phyloP scores from a whole-genome alignment of 148 eudicot species.

The Rhododendron griersonianum region DNA sequence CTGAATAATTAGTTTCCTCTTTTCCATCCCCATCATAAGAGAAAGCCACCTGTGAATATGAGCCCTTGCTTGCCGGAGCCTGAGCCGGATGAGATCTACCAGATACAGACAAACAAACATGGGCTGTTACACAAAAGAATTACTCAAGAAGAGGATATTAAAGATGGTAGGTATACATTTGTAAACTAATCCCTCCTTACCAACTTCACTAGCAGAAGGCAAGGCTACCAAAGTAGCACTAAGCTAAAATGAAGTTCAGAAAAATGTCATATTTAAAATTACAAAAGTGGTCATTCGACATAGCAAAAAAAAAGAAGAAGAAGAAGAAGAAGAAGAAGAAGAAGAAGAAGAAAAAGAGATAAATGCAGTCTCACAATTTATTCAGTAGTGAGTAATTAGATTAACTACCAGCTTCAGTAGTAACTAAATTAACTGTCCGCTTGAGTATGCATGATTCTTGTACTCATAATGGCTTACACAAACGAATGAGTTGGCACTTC shows the following conservation, averaged over 20 bases:
- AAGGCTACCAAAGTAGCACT: background rate
- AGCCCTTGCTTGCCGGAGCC: conserved; percentile 76
- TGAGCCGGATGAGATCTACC: conserved; percentile 62
- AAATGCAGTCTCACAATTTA: background rate
- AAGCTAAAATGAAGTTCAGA: background rate
- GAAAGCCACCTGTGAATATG: conserved; percentile 96
- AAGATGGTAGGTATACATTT: background rate
- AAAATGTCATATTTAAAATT: background rate
- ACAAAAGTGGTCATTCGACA: background rate
- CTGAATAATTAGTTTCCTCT: conserved; percentile 62
- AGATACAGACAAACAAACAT: conserved; percentile 4
- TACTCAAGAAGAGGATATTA: background rate
- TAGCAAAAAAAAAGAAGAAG: background rate
- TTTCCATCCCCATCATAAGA: conserved; percentile 89
- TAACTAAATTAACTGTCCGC: background rate
- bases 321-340: background rate
- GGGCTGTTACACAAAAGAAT: background rate
- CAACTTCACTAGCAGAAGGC: background rate
- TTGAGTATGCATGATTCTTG: background rate
- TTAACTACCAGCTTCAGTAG: background rate
- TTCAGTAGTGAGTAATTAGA: background rate
- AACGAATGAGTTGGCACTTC: background rate
- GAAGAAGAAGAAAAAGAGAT: background rate
- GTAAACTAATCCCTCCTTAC: background rate
- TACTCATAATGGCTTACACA: background rate